Conservation (phyloP, 192 early-diverging fungal genomes). For the Bifiguratus adelaidae region DNA sequence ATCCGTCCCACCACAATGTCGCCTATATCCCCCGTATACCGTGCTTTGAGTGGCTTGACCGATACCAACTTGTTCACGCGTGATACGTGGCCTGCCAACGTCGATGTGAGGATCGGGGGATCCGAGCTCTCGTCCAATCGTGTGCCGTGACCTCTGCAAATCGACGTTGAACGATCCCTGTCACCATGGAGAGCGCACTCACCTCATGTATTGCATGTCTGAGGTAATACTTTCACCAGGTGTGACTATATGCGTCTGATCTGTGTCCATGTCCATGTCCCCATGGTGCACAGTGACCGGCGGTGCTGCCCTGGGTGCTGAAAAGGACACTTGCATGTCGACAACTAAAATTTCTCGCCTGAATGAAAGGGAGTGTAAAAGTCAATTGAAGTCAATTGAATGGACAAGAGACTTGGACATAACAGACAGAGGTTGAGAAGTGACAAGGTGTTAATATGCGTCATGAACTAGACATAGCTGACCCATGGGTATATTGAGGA, state of each 20-base stretch:
- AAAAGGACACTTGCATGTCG: too few species aligned
- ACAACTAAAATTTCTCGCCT: too few species aligned
- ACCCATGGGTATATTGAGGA: too few species aligned
- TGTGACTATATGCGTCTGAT: conserved; percentile 52
- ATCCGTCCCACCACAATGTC: conserved; percentile 95
- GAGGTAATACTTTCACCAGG: conserved; percentile 68
- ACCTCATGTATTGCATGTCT: conserved; percentile 73
- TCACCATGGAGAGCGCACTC: not conserved
- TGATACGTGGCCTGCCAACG: conserved; percentile 85
- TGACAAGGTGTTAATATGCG: too few species aligned
- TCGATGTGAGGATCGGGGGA: conserved; percentile 71
- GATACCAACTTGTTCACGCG: conserved; percentile 94
- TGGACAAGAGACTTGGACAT: too few species aligned
- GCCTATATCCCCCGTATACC: conserved; percentile 91
- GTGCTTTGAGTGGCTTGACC: conserved; percentile 74
- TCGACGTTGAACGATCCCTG: not conserved
- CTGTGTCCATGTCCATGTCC: too few species aligned
- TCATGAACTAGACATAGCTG: too few species aligned
- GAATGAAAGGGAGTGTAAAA: too few species aligned
- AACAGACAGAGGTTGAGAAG: too few species aligned
- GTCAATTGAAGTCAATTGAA: too few species aligned
- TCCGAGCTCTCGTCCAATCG: conserved; percentile 51
- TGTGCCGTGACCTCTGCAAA: conserved; percentile 76
- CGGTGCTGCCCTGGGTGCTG: too few species aligned
- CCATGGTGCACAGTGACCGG: too few species aligned